phyloP scores from a whole-genome alignment of 129 eudicot species.

The Centrapalus pauciflorus region DNA sequence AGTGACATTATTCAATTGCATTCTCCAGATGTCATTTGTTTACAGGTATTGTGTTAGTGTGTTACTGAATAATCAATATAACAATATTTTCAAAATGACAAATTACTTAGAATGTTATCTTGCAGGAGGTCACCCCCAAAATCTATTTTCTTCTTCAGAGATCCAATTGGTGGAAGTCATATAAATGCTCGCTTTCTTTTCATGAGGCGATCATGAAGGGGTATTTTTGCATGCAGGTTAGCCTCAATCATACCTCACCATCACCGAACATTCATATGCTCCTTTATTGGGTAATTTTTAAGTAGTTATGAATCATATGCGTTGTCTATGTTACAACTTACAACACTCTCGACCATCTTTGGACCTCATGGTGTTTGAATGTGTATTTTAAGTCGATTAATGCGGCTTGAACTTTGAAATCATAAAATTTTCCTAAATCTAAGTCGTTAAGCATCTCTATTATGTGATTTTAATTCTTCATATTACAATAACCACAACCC shows the following conservation, averaged over 20 bases:
- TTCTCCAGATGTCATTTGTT: slow-evolving; percentile 76
- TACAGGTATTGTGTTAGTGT: slow-evolving; percentile 52
- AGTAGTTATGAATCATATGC: neutral
- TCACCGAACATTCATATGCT: neutral
- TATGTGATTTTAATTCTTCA: too few species aligned
- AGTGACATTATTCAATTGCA: slow-evolving; percentile 73
- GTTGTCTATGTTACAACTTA: neutral
- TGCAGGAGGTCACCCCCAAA: slow-evolving; percentile 81
- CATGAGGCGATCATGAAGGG: slow-evolving; percentile 36
- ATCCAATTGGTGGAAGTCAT: slow-evolving; percentile 79
- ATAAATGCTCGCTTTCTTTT: slow-evolving; percentile 66
- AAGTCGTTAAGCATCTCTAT: too few species aligned
- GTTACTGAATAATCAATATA: too few species aligned
- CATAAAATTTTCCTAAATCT: too few species aligned
- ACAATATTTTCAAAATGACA: too few species aligned
- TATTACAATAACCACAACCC: too few species aligned
- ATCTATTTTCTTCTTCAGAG: slow-evolving; percentile 54
- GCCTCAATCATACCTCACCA: neutral
- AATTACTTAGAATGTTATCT: neutral
- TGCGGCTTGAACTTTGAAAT: too few species aligned
- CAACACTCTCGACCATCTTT: neutral
- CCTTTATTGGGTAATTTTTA: neutral
- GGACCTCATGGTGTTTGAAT: too few species aligned
- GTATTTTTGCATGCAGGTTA: slow-evolving; percentile 94
- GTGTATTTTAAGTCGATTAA: too few species aligned